Evolutionary conservation across 768 basidiomycete genomes (phyloP).

Genomic region (Lactifluus pinguis): DNA sequence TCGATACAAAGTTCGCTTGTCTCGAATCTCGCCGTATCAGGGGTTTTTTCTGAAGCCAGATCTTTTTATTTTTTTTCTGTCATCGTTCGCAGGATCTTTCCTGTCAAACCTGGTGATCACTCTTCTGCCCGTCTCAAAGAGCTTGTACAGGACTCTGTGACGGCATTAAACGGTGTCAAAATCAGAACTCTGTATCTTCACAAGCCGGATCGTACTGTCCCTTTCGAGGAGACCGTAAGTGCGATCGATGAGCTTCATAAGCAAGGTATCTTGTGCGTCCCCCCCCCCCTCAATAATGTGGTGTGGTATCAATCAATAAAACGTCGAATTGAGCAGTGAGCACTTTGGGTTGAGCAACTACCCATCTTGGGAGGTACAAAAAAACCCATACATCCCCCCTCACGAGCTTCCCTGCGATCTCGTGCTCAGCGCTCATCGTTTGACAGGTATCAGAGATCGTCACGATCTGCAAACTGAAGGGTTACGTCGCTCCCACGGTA

Average conservation of each 20-base stretch:
- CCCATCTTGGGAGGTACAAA: conserved; percentile 13
- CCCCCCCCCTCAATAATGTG: too few relatives aligned
- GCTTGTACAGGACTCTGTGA: background rate
- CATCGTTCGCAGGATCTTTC: background rate
- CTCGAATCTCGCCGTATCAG: conserved; percentile 2
- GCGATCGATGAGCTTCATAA: too few relatives aligned
- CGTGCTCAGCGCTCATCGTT: background rate
- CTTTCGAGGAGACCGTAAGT: background rate
- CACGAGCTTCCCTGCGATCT: background rate
- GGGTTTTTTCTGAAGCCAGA: background rate
- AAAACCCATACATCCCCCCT: background rate
- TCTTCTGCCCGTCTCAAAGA: background rate
- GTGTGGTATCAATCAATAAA: too few relatives aligned
- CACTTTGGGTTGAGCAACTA: conserved; percentile 20
- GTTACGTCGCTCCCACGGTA: conserved; percentile 20
- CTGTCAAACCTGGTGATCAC: conserved; percentile 6
- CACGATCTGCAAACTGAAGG: conserved; percentile 22
- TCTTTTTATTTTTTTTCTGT: background rate
- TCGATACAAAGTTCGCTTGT: conserved; percentile 31
- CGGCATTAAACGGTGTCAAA: background rate
- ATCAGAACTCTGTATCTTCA: conserved; percentile 23
- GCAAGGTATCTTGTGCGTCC: too few relatives aligned
- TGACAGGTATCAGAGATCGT: conserved; percentile 24
- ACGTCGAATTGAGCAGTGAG: too few relatives aligned
- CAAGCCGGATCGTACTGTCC: conserved; percentile 19